Conservation (phyloP, 345 rosid species). For the Lepidium aucheri region DNA sequence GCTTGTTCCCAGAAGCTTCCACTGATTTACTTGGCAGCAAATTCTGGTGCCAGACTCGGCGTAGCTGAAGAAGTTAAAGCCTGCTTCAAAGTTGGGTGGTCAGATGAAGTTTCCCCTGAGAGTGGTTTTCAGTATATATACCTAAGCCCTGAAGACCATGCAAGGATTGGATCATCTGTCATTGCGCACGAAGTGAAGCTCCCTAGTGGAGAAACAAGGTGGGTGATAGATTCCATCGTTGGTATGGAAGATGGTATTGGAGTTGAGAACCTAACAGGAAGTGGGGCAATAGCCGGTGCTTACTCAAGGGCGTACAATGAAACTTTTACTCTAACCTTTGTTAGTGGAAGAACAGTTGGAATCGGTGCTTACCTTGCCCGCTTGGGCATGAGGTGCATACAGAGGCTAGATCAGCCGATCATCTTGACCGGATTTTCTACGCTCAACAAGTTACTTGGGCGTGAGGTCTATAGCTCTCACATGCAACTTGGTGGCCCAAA, state of each 20-base stretch:
- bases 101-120: slow-evolving; percentile 78
- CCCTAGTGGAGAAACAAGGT: slow-evolving; percentile 66
- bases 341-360: slow-evolving; percentile 94
- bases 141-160: slow-evolving; percentile 69
- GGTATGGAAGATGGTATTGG: slow-evolving; percentile 98
- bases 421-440: slow-evolving; percentile 98
- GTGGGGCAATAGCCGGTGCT: slow-evolving; percentile 98
- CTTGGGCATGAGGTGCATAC: slow-evolving; percentile 98
- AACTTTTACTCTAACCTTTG: slow-evolving; percentile 91
- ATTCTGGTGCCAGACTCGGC: slow-evolving; percentile 98
- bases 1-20: slow-evolving; percentile 91
- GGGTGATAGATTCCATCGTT: slow-evolving; percentile 90
- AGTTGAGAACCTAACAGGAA: slow-evolving; percentile 91
- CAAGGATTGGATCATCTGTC: slow-evolving; percentile 65
- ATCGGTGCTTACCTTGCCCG: slow-evolving; percentile 99
- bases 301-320: slow-evolving; percentile 96
- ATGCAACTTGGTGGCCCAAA: slow-evolving; percentile 99
- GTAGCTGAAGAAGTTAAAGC: slow-evolving; percentile 93
- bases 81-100: slow-evolving; percentile 93
- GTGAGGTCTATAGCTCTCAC: slow-evolving; percentile 99
- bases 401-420: slow-evolving; percentile 97
- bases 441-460: slow-evolving; percentile 94
- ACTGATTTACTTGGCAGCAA: slow-evolving; percentile 90
- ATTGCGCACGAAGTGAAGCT: slow-evolving; percentile 84
- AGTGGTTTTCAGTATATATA: slow-evolving; percentile 88